Conservation (phyloP, 208 protist genomes). For the Leishmania tarentolae region DNA sequence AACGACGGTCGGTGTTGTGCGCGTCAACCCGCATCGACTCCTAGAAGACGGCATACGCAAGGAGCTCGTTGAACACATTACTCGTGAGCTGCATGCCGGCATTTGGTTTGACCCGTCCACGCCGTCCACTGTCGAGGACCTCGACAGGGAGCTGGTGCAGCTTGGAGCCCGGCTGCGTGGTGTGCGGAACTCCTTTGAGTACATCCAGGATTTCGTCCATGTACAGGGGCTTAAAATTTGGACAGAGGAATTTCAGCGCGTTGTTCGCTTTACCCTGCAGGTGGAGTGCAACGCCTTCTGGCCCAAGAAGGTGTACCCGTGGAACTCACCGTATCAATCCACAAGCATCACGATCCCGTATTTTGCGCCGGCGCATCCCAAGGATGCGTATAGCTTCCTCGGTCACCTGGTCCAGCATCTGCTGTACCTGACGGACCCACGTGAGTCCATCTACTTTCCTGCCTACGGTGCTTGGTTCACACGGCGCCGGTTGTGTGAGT, state of each 20-base stretch:
- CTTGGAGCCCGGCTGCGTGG: slow-evolving; percentile 86
- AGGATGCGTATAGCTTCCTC: slow-evolving; percentile 82
- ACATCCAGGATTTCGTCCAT: slow-evolving; percentile 98
- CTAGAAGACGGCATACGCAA: slow-evolving; percentile 98
- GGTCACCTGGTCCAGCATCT: slow-evolving; percentile 93
- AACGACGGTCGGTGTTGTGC: slow-evolving; percentile 97
- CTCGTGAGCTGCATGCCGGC: slow-evolving; percentile 65
- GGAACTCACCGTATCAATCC: slow-evolving; percentile 91
- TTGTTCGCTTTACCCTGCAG: slow-evolving; percentile 97
- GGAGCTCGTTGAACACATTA: slow-evolving; percentile 90
- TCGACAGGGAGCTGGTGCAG: slow-evolving; percentile 80
- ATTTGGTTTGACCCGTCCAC: slow-evolving; percentile 65
- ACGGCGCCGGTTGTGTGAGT: slow-evolving; percentile 44
- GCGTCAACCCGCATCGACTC: slow-evolving; percentile 96
- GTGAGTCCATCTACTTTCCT: slow-evolving; percentile 80
- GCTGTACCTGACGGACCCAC: slow-evolving; percentile 82
- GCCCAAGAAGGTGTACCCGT: slow-evolving; percentile 92
- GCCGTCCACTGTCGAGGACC: slow-evolving; percentile 33
- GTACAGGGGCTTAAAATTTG: slow-evolving; percentile 97
- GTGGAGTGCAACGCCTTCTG: slow-evolving; percentile 97
- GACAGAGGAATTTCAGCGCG: slow-evolving; percentile 96
- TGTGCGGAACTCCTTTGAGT: slow-evolving; percentile 95
- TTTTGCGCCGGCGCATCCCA: slow-evolving; percentile 50
- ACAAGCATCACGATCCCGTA: slow-evolving; percentile 94
- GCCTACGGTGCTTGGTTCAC: slow-evolving; percentile 89